Evolutionary conservation across 176 grass and related monocot species (phyloP).

Genomic region (Paspalum vaginatum): DNA sequence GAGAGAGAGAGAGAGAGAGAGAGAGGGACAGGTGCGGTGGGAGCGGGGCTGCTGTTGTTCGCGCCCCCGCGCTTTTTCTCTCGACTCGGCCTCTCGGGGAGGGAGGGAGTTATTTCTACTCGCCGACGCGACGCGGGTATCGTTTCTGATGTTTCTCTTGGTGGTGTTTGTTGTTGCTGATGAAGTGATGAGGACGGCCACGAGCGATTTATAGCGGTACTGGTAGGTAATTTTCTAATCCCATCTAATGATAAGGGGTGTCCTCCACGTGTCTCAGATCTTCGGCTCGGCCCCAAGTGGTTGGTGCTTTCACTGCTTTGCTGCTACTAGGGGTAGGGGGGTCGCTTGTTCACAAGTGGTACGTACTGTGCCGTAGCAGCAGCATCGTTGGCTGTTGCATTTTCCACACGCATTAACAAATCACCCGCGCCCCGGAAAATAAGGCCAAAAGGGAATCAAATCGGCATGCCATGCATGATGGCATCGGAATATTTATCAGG

Average conservation of each 20-base stretch:
- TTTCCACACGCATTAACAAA: slow-evolving; percentile 1
- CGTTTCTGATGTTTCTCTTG: too few species aligned
- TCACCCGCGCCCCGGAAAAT: too few species aligned
- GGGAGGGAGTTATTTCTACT: background rate
- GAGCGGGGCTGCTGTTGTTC: background rate
- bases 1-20: background rate
- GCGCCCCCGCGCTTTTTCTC: slow-evolving; percentile 54
- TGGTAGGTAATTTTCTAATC: background rate
- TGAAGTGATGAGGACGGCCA: too few species aligned
- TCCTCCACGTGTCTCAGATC: slow-evolving; percentile 40
- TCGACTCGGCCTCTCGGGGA: too few species aligned
- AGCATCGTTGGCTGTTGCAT: slow-evolving; percentile 3
- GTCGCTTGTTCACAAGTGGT: background rate
- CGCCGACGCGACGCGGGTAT: too few species aligned
- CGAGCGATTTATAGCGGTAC: background rate
- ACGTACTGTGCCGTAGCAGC: too few species aligned
- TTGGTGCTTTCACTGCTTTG: background rate
- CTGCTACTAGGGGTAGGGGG: background rate
- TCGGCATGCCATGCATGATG: too few species aligned
- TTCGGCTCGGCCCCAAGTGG: background rate
- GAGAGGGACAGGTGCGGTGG: background rate
- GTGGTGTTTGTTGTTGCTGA: too few species aligned
- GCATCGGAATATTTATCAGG: slow-evolving; percentile 26
- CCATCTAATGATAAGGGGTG: slow-evolving; percentile 1
- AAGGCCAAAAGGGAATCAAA: too few species aligned